Evolutionary conservation across 2,329 filamentous ascomycete species (phyloP).

Genomic region (Macrophomina pseudophaseolina): DNA sequence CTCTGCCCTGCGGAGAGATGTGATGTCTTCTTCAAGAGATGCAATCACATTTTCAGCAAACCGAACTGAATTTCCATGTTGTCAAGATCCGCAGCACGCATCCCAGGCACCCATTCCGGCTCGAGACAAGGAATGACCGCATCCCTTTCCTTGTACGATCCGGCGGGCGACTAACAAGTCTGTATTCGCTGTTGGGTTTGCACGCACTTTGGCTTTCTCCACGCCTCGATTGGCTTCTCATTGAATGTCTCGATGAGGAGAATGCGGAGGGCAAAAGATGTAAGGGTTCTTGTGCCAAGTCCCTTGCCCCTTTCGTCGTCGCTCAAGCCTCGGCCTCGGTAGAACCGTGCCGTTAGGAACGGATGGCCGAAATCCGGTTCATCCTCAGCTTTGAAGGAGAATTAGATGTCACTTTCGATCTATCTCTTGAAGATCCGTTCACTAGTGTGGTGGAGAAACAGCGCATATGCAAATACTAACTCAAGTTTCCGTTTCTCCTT

Average conservation of each 20-base stretch:
- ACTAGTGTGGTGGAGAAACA: not conserved
- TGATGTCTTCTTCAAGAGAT: not conserved
- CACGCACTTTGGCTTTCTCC: not conserved
- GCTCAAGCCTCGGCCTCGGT: not conserved
- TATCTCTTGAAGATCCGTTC: not conserved
- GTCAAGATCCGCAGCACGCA: not conserved
- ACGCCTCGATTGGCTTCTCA: not conserved
- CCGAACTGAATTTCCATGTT: not conserved
- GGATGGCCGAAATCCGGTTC: not conserved
- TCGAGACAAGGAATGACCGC: not conserved
- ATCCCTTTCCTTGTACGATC: not conserved
- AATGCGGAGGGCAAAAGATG: not conserved
- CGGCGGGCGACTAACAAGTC: not conserved
- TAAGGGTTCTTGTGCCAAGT: not conserved
- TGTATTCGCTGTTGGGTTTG: not conserved
- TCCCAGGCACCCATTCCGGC: not conserved
- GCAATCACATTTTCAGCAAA: not conserved
- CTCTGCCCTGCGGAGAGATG: not conserved
- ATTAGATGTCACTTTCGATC: not conserved
- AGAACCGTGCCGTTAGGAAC: not conserved
- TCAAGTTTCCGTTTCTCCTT: not conserved
- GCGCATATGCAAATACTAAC: not conserved
- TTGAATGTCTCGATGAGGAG: not conserved
- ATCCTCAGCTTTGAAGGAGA: not conserved
- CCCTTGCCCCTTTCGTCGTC: not conserved